These are phyloP conservation scores for Torulaspora indica DNA, from an alignment of 805 yeast genomes.

Conservation along the genomic window DNA sequence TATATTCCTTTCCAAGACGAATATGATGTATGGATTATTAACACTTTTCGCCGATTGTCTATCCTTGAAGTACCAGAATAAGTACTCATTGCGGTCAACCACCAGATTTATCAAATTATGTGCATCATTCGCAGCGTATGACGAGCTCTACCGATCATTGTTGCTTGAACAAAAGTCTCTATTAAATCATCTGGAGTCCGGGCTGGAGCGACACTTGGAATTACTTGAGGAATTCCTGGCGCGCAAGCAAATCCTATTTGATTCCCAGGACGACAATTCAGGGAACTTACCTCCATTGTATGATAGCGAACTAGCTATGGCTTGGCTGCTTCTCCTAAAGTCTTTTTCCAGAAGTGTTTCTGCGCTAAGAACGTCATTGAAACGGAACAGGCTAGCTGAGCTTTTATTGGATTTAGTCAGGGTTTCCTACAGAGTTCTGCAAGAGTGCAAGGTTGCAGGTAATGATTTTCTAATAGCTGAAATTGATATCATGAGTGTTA, in stretches of 20 bases:
- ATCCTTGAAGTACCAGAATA: constrained; percentile 17
- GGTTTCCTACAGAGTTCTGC: constrained; percentile 15
- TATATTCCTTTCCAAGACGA: constrained; percentile 22
- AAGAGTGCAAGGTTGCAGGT: constrained; percentile 22
- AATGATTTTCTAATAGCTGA: constrained; percentile 25
- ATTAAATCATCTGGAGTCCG: constrained; percentile 22
- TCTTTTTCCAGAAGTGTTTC: constrained; percentile 35
- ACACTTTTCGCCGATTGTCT: constrained; percentile 25
- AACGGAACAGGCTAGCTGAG: constrained; percentile 28
- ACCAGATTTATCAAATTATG: constrained; percentile 28
- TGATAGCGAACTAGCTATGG: constrained; percentile 22
- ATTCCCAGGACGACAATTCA: constrained; percentile 3
- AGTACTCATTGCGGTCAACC: constrained; percentile 16
- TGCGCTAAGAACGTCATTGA: constrained; percentile 30
- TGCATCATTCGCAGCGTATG: constrained; percentile 29
- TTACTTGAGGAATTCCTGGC: constrained; percentile 22
- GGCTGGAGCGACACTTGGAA: constrained; percentile 22
- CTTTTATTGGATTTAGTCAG: constrained; percentile 19
- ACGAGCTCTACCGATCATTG: constrained; percentile 26
- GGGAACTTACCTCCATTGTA: constrained; percentile 24
- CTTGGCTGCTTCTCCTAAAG: constrained; percentile 33
- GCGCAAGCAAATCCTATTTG: constrained; percentile 13
- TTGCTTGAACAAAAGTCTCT: constrained; percentile 24
- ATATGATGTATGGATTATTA: constrained; percentile 25
- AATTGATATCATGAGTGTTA: constrained; percentile 26